phyloP scores from a whole-genome alignment of 2,329 filamentous ascomycete genomes.

The Myotisia sp. region DNA sequence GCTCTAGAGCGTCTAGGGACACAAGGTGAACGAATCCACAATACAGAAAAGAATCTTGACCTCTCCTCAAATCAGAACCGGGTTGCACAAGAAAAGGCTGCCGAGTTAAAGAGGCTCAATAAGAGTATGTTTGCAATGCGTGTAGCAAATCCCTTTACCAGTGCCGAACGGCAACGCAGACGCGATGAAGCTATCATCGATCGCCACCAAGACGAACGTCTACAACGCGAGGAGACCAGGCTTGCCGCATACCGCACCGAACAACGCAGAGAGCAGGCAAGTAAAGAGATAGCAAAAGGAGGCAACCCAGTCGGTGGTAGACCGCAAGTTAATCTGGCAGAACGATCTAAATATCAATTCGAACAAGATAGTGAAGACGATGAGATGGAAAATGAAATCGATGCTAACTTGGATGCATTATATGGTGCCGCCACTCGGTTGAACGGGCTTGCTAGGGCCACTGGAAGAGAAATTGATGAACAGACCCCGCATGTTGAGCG shows the following conservation, averaged over 20 bases:
- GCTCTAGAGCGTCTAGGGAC: conserved; percentile 60
- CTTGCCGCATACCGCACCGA: conserved; percentile 37
- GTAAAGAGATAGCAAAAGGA: conserved; percentile 49
- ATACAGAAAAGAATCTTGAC: conserved; percentile 72
- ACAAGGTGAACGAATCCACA: conserved; percentile 68
- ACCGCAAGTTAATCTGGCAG: conserved; percentile 40
- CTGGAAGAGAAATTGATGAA: conserved; percentile 57
- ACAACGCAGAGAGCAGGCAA: conserved; percentile 50
- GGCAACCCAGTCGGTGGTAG: conserved; percentile 32
- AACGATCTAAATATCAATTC: conserved; percentile 61
- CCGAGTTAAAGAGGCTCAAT: conserved; percentile 73
- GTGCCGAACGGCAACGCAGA: conserved; percentile 47
- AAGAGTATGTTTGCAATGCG: conserved; percentile 82
- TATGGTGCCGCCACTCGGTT: conserved; percentile 51
- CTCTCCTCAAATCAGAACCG: conserved; percentile 62
- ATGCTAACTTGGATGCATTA: conserved; percentile 48
- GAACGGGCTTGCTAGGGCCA: conserved; percentile 59
- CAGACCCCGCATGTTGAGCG: conserved; percentile 67
- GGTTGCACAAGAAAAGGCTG: conserved; percentile 62
- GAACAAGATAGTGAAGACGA: conserved; percentile 61
- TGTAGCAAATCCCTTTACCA: conserved; percentile 64
- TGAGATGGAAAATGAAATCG: conserved; percentile 57
- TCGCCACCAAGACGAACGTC: conserved; percentile 45
- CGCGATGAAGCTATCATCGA: conserved; percentile 56
- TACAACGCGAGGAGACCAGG: conserved; percentile 41